Base-by-base conservation (phyloP, 441 rosid species). In the Gossypium lobatum region DNA sequence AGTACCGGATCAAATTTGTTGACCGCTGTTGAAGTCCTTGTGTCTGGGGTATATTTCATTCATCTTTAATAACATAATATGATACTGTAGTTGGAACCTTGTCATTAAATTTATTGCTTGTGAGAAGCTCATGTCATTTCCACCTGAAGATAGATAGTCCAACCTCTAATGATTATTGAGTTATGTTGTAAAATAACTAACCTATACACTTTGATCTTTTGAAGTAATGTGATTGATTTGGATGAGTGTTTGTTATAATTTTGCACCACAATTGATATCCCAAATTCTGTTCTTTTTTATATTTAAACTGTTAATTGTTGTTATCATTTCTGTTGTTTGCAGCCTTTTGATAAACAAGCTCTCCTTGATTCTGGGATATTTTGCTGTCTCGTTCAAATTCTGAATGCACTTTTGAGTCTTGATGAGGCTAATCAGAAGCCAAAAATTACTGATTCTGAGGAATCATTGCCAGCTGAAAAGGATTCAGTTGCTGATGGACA, bases 361-460 rank as follows among this genome's bases (percentile, higher is more conserved):
- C 89, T 96, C 53, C 91, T 96, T 73, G 99, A 96, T 86, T 96
- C 99, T 85, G 99, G 98, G 81, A 91, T 96, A 83, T 88, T 93
- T 21, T 92, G 98, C 81, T 96, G 98, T 85, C 96, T 96, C 80
- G 85, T 96, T 86, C 97, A 88, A 28, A 78, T 91, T 80, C 89
- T 96, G 74, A 90, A 79, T 84, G 84, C 91, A 68, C 86, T 96
- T 84, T 78, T 92, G 81, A 83, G 87, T 74, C 83, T 90, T 67
- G 83, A 84, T 80, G 86, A 83, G 84, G 66, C 81, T 63, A 77
- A 80, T 76, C 80, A 78, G 78, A 72, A 64, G 73, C 83, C 86
- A 75, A 76, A 74, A 73, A 58, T 59, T 72, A 70, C 75, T 52
- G 78, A 75, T 52, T 59, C 79, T 55, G 91, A 85, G 79, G 88